Conservation (phyloP, 2,329 filamentous ascomycete species). For the Hirsutella rhossiliensis region DNA sequence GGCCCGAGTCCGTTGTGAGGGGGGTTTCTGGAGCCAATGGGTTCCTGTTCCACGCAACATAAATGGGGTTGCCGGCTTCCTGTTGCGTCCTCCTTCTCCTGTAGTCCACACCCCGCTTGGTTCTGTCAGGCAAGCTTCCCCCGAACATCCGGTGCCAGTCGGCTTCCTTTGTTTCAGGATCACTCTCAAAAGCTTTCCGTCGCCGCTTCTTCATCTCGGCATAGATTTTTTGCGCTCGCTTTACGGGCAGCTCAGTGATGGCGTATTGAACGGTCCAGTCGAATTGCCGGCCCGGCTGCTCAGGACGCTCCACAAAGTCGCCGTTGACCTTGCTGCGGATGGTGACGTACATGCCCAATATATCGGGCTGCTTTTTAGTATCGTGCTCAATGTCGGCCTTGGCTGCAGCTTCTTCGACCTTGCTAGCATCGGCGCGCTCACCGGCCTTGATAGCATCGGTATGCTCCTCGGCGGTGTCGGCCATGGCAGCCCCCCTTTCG, state of each 20-base stretch:
- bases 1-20: background rate
- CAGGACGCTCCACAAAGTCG: constrained; percentile 47
- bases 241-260: constrained; percentile 46
- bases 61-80: constrained; percentile 33
- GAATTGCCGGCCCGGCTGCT: constrained; percentile 19
- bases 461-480: too few relatives aligned
- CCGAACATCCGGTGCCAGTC: constrained; percentile 35
- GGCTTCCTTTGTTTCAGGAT: constrained; percentile 26
- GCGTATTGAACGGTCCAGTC: constrained; percentile 73
- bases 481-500: background rate
- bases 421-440: background rate
- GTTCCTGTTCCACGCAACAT: constrained; percentile 31
- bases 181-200: constrained; percentile 26
- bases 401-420: too few relatives aligned
- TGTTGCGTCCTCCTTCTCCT: constrained; percentile 41
- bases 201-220: constrained; percentile 43
- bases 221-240: constrained; percentile 41
- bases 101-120: constrained; percentile 43
- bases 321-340: constrained; percentile 64
- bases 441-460: background rate
- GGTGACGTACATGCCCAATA: constrained; percentile 61
- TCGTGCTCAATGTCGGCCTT: background rate
- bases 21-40: constrained; percentile 8
- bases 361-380: constrained; percentile 11
- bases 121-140: constrained; percentile 27